These are phyloP conservation scores for Aspergillus tanneri DNA, from an alignment of 2,329 filamentous ascomycete species.

Conservation along the genomic window DNA sequence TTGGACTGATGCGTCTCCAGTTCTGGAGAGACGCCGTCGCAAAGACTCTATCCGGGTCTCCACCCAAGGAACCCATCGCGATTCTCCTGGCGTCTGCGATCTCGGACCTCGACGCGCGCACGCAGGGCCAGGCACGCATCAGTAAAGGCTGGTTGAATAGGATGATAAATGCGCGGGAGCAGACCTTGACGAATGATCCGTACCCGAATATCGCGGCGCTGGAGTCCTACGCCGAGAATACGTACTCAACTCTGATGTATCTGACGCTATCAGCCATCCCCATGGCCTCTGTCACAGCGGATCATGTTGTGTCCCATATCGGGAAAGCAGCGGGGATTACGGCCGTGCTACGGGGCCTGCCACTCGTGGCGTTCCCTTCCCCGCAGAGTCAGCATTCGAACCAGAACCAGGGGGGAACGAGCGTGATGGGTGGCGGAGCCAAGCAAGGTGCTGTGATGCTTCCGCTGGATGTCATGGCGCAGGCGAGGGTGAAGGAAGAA, in stretches of 20 bases:
- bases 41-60: constrained; percentile 71
- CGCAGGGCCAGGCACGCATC: constrained; percentile 49
- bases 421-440: constrained; percentile 37
- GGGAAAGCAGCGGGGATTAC: constrained; percentile 90
- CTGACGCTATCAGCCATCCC: constrained; percentile 77
- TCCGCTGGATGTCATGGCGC: constrained; percentile 86
- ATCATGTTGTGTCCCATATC: constrained; percentile 92
- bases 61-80: constrained; percentile 88
- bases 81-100: constrained; percentile 76
- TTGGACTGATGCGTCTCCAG: constrained; percentile 85
- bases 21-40: constrained; percentile 90
- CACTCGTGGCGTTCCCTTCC: constrained; percentile 77
- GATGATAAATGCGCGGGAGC: constrained; percentile 77
- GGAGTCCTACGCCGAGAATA: constrained; percentile 90
- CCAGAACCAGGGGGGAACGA: constrained; percentile 42
- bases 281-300: constrained; percentile 76
- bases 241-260: constrained; percentile 90
- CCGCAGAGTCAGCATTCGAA: constrained; percentile 57
- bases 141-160: constrained; percentile 73
- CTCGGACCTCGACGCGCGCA: constrained; percentile 52
- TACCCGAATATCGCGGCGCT: constrained; percentile 71
- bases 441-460: constrained; percentile 70
- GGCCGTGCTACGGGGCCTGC: constrained; percentile 81
- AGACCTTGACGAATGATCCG: constrained; percentile 78
- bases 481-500: constrained; percentile 77